A percentile compares a stretch with the other conserved stretches of the same genome.
phyloP scores from a whole-genome alignment of 2,329 filamentous ascomycete genomes.

The Fusarium odoratissimum region DNA sequence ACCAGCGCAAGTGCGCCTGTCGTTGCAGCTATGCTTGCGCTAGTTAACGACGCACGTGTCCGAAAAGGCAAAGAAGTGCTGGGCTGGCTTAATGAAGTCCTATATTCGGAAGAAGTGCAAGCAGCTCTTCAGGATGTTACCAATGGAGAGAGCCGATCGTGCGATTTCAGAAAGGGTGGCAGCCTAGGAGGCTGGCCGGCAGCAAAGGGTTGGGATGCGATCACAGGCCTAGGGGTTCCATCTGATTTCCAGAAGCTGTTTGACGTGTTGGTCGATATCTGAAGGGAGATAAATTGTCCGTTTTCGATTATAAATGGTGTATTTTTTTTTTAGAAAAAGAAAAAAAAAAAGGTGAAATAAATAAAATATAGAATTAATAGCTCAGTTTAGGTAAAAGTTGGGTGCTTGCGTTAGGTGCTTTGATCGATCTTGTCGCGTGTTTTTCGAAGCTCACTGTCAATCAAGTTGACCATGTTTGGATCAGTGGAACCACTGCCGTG shows the following conservation, averaged over 20 bases:
- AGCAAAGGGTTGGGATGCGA: slow-evolving; percentile 58
- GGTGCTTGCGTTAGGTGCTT: not conserved
- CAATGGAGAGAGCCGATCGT: slow-evolving; percentile 55
- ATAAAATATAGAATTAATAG: not conserved
- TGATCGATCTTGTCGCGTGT: not conserved
- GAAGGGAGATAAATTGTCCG: not conserved
- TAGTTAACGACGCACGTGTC: slow-evolving; percentile 66
- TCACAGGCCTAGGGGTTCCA: slow-evolving; percentile 63
- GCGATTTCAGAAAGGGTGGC: slow-evolving; percentile 50
- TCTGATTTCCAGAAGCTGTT: slow-evolving; percentile 55
- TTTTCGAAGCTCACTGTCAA: not conserved
- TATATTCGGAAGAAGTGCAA: slow-evolving; percentile 57
- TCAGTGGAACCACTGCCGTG: slow-evolving; percentile 4
- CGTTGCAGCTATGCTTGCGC: slow-evolving; percentile 64
- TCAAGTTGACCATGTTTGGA: not conserved
- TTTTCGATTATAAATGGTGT: not conserved
- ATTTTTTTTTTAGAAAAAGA: too few relatives aligned
- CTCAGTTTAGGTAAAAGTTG: not conserved
- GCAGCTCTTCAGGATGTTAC: slow-evolving; percentile 56
- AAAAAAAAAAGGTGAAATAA: too few relatives aligned
- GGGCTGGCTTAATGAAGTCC: slow-evolving; percentile 64
- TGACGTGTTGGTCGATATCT: slow-evolving; percentile 47
- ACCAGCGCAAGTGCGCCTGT: slow-evolving; percentile 67
- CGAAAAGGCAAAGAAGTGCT: slow-evolving; percentile 59
- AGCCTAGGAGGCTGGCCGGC: slow-evolving; percentile 58